Base-by-base conservation (phyloP, 345 rosid species). In the Lumnitzera racemosa region DNA sequence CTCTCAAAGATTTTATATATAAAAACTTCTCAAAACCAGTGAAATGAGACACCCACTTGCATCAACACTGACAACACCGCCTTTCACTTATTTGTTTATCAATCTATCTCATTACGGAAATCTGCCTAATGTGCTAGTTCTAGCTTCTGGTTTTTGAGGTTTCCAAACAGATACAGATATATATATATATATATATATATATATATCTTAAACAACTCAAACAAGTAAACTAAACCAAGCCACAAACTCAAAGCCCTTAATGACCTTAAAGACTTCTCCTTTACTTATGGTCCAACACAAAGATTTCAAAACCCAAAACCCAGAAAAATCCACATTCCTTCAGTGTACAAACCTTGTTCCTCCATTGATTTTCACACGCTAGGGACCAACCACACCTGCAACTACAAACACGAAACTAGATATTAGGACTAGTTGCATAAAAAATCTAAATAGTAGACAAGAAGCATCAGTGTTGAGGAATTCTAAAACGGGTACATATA, bases 21-120 rank as follows among this genome's bases (percentile, higher is more conserved):
- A 55, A 51, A 67, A 54, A 47, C 24, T 55, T 67, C 56, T 29
- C 47, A 29, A 59, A 48, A 14, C 63, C 49, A 46, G 10, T 29
- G 53, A 46, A 52, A 27, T 31, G 59, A 60, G 47, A 67, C 65
- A 59, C 51, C 70, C 65, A 60, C 61, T 67, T 55, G 70, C 70
- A 7, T 15, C 27, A 55, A 67, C 64, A 36, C 70, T 60, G 70
- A 67, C 70, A 60, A 55, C 65, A 49, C 49, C 69, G 53, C 53
- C 61, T 3, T 17, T 54, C 41, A 11, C 58, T 51, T 25, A 51
- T 65, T 54, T 53, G 64, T 54, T 59, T 67, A 53, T 54, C 65
- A 31, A 46, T 53, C 36, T 53, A 59, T 25, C 29, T 16, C 25
- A 58, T 14, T 46, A 46, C 17, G 56, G 29, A 7, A 48, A 4